These are phyloP conservation scores for Oryza australiensis DNA, from an alignment of 176 grass and related monocot genomes.

Conservation along the genomic window DNA sequence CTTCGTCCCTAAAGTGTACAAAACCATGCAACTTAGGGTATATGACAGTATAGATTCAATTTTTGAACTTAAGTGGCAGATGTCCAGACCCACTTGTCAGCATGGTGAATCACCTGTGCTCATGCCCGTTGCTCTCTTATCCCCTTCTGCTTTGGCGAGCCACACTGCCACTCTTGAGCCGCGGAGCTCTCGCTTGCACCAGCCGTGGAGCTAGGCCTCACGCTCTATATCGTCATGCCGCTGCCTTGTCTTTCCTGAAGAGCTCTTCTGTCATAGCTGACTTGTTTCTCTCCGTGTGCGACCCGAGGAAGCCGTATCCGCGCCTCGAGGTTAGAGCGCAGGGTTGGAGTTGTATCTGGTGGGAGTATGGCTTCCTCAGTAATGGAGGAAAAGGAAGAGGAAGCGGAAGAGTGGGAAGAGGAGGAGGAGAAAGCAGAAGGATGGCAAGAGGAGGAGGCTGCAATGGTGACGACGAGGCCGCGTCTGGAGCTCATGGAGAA, in stretches of 20 bases:
- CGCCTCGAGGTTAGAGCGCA: not conserved
- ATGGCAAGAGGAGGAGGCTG: slow-evolving; percentile 26
- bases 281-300: not conserved
- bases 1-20: too few species aligned
- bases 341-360: slow-evolving; percentile 14
- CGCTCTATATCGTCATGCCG: slow-evolving; percentile 42
- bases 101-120: too few species aligned
- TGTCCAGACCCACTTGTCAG: too few species aligned
- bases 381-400: slow-evolving; percentile 9
- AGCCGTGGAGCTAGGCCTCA: slow-evolving; percentile 54
- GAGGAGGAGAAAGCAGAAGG: not conserved
- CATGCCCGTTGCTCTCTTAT: too few species aligned
- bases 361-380: slow-evolving; percentile 23
- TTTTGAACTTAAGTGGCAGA: too few species aligned
- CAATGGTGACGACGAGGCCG: slow-evolving; percentile 32
- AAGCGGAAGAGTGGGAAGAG: slow-evolving; percentile 1
- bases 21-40: too few species aligned
- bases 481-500: slow-evolving; percentile 78
- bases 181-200: not conserved
- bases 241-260: not conserved
- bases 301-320: not conserved
- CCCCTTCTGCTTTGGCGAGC: not conserved
- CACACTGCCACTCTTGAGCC: not conserved
- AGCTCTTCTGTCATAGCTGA: not conserved
- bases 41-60: too few species aligned